Evolutionary conservation across 129 eudicot species (phyloP), one percentile per base, ranked within the genome.

Genomic region (Sambucus nigra): DNA sequence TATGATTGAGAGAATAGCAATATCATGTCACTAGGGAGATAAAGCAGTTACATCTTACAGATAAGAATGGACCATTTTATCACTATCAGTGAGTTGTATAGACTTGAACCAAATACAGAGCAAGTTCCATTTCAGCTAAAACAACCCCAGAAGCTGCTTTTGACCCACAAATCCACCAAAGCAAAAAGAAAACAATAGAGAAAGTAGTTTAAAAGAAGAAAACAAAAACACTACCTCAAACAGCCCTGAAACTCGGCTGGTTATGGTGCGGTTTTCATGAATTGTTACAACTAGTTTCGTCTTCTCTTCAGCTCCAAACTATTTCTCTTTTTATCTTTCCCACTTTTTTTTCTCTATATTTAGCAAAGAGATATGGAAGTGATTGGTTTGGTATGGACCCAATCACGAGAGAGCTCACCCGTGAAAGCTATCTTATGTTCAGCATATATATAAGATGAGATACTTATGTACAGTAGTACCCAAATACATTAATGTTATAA

Each of bases 331-430:
- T 27, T 54, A 25, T 54, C 17, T 54, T n/a, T n/a, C n/a, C n/a
- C n/a, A n/a, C 19, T 6, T 17, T 28, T 51, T 23, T 29, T 10
- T 42, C 19, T 42, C 47, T 4, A 14, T 42, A 42, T n/a, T n/a
- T n/a, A n/a, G n/a, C n/a, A n/a, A n/a, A n/a, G n/a, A 23, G 28
- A 49, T 5, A 49, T 14, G 5, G 58, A 7, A 0, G 7, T 49
- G 16, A 41, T 1, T 24, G 25, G 26, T n/a, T 42, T 28, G 55
- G 22, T 35, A 51, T 61, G 66, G 73, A 27, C 60, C 70, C 53
- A 77, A 73, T 77, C 76, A 53, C 63, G 69, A 60, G 67, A 73
- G 56, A 54, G 47, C 47, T 59, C 55, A 52, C 82, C 67, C 74
- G 78, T 76, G 74, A 71, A 71, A 42, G 57, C 65, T 60, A 48